Conservation (phyloP, 2,329 filamentous ascomycete genomes). For the Zasmidium angulare region DNA sequence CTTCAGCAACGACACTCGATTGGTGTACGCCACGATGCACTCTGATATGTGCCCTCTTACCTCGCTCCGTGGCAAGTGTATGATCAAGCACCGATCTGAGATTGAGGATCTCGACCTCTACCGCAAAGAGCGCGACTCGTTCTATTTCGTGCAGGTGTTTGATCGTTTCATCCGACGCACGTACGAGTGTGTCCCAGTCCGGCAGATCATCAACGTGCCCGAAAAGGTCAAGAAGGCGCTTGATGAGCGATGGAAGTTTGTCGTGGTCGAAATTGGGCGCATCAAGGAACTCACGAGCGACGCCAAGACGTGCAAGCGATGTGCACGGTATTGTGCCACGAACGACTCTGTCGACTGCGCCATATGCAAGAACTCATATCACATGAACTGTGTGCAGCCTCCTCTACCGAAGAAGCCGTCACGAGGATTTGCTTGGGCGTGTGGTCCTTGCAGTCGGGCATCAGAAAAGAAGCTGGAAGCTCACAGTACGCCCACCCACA, state of each 20-base stretch:
- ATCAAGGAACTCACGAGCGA: slow-evolving; percentile 94
- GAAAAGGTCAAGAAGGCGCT: slow-evolving; percentile 92
- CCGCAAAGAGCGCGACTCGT: slow-evolving; percentile 79
- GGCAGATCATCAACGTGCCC: slow-evolving; percentile 92
- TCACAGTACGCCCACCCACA: slow-evolving; percentile 75
- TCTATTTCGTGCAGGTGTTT: slow-evolving; percentile 97
- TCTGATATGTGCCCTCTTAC: slow-evolving; percentile 93
- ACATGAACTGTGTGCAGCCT: slow-evolving; percentile 96
- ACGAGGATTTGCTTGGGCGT: slow-evolving; percentile 96
- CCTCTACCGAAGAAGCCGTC: slow-evolving; percentile 93
- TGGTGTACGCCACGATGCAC: slow-evolving; percentile 97
- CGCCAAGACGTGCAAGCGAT: slow-evolving; percentile 94
- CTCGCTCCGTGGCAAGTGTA: slow-evolving; percentile 88
- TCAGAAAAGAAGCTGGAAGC: slow-evolving; percentile 91
- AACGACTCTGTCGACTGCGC: slow-evolving; percentile 96
- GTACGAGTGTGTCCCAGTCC: slow-evolving; percentile 93
- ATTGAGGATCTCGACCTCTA: slow-evolving; percentile 80
- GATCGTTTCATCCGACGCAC: slow-evolving; percentile 98
- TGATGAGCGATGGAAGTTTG: slow-evolving; percentile 94
- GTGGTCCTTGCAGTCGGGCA: slow-evolving; percentile 91
- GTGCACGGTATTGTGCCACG: slow-evolving; percentile 86
- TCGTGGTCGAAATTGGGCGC: slow-evolving; percentile 88
- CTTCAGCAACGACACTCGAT: slow-evolving; percentile 83
- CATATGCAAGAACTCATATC: slow-evolving; percentile 90
- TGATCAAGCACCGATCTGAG: slow-evolving; percentile 83